Conservation (phyloP, 352 stramenopile genomes). For the Phytophthora podocarpi region DNA sequence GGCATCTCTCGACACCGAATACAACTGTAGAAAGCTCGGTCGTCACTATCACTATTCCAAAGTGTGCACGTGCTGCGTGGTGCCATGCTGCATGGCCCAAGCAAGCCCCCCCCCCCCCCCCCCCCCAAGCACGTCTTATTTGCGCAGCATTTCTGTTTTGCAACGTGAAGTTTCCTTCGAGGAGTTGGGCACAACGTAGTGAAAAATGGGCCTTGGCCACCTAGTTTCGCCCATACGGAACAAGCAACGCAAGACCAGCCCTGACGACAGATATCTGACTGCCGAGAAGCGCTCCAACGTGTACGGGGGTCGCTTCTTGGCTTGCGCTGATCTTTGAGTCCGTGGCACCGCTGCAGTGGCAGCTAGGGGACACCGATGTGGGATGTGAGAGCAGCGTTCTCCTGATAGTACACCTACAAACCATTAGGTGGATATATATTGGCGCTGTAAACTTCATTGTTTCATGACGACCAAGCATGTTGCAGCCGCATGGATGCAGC, state of each 20-base stretch:
- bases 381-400: no score
- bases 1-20: slow-evolving; percentile 6
- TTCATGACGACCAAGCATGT: neutral
- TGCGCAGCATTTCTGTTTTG: no score
- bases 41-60: slow-evolving; percentile 20
- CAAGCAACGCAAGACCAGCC: neutral
- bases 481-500: neutral
- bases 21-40: slow-evolving; percentile 20
- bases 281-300: neutral
- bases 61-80: no score
- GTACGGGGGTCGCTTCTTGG: neutral
- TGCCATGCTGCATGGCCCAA: no score
- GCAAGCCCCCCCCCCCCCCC: no score
- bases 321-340: no score
- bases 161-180: neutral
- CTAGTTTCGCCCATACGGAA: neutral
- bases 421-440: no score
- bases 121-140: slow-evolving; percentile 14
- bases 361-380: no score
- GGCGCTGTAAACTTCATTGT: no score
- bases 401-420: no score
- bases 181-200: slow-evolving; percentile 2
- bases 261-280: slow-evolving; percentile 11
- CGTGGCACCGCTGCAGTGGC: no score
- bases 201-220: slow-evolving; percentile 5